A percentile compares a stretch with the other conserved stretches of the same genome.
Conservation (phyloP, 495 filamentous ascomycete species). For the Pseudevernia furfuracea region DNA sequence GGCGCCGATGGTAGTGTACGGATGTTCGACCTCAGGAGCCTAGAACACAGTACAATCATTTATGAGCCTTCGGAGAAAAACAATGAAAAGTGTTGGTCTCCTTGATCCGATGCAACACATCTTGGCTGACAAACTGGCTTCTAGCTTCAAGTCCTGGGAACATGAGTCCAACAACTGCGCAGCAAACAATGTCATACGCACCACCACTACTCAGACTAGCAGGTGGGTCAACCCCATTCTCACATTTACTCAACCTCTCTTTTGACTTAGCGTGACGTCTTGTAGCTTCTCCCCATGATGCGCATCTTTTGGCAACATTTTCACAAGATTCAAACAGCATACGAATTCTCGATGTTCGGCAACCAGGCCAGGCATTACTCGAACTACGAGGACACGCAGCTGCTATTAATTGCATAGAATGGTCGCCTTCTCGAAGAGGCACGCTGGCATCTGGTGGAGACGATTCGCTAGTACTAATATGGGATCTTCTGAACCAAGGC, state of each 20-base stretch:
- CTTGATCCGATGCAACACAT: background rate
- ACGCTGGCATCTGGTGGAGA: conserved; percentile 88
- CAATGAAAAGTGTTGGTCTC: conserved; percentile 58
- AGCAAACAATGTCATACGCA: conserved; percentile 69
- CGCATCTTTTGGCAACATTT: conserved; percentile 92
- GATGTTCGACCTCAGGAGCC: conserved; percentile 95
- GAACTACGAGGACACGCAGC: conserved; percentile 90
- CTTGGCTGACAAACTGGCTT: conserved; percentile 8
- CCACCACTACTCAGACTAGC: conserved; percentile 82
- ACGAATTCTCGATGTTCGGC: conserved; percentile 91
- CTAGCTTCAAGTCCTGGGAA: conserved; percentile 42
- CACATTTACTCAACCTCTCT: background rate
- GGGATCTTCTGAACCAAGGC: conserved; percentile 75
- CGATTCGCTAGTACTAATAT: conserved; percentile 82
- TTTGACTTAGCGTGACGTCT: conserved; percentile 15
- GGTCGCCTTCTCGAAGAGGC: conserved; percentile 81
- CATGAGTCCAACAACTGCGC: conserved; percentile 56
- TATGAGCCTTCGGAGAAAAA: conserved; percentile 91
- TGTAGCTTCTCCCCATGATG: conserved; percentile 84
- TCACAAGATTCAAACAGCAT: conserved; percentile 88
- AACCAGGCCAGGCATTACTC: conserved; percentile 89
- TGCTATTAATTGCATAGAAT: conserved; percentile 85
- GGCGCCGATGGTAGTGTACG: conserved; percentile 95
- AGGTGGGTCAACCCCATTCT: conserved; percentile 34
- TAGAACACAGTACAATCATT: conserved; percentile 98